These are phyloP conservation scores for Zanthoxylum bungeanum DNA, from an alignment of 345 rosid species.

Conservation along the genomic window DNA sequence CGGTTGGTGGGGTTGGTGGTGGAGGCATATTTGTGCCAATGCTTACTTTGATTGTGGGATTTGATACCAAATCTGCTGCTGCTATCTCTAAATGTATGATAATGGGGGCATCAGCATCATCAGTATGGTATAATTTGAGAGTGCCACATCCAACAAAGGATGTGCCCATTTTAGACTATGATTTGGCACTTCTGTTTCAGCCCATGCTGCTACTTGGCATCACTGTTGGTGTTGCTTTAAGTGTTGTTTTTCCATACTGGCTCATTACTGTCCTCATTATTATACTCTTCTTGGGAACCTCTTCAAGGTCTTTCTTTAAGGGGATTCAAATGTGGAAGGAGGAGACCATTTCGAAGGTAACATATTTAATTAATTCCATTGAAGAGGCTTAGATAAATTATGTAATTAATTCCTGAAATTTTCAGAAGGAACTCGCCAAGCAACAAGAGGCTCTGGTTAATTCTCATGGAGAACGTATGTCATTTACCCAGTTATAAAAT, in stretches of 20 bases:
- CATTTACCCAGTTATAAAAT: not conserved
- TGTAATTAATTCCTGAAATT: not conserved
- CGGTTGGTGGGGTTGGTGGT: slow-evolving; percentile 97
- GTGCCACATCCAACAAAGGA: slow-evolving; percentile 84
- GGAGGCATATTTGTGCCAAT: slow-evolving; percentile 97
- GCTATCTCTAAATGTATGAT: slow-evolving; percentile 99
- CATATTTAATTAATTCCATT: not conserved
- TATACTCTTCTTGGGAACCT: slow-evolving; percentile 78
- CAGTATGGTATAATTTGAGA: slow-evolving; percentile 89
- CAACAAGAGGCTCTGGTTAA: slow-evolving; percentile 41
- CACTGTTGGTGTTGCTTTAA: slow-evolving; percentile 81
- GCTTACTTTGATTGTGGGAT: slow-evolving; percentile 89
- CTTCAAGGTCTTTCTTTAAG: slow-evolving; percentile 76
- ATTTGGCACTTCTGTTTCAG: slow-evolving; percentile 86
- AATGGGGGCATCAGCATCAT: slow-evolving; percentile 93
- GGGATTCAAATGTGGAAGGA: slow-evolving; percentile 90
- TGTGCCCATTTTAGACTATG: slow-evolving; percentile 87
- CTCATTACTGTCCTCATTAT: slow-evolving; percentile 89
- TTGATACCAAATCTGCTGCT: slow-evolving; percentile 94
- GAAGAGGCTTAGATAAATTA: not conserved
- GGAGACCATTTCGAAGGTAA: slow-evolving; percentile 73
- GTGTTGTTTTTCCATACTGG: slow-evolving; percentile 97
- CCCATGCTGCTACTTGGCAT: slow-evolving; percentile 94
- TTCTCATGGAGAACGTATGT: slow-evolving; percentile 83
- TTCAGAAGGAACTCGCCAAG: slow-evolving; percentile 66